Percentiles rank a stretch among this genome's conserved stretches.
phyloP scores from a whole-genome alignment of 306 rosid genomes.

The Trifolium dubium region DNA sequence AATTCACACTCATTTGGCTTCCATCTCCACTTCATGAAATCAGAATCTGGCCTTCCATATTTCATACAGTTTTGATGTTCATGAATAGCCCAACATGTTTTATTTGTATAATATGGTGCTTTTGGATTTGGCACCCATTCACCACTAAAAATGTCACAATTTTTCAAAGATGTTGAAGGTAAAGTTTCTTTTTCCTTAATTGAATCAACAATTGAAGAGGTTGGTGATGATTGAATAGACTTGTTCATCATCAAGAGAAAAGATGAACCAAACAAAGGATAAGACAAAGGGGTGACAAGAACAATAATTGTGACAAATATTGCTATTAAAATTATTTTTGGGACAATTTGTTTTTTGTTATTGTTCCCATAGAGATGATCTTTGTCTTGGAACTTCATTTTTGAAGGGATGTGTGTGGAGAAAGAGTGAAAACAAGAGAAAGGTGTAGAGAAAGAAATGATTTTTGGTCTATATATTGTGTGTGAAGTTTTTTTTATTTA shows the following conservation, averaged over 20 bases:
- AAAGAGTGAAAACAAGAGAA: slow-evolving; percentile 31
- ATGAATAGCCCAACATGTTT: slow-evolving; percentile 77
- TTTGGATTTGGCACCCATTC: slow-evolving; percentile 79
- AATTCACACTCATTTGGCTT: slow-evolving; percentile 78
- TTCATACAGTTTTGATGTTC: slow-evolving; percentile 87
- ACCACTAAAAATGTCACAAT: slow-evolving; percentile 77
- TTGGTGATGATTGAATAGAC: slow-evolving; percentile 11
- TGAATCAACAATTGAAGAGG: slow-evolving; percentile 12
- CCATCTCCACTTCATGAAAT: slow-evolving; percentile 90
- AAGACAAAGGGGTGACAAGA: slow-evolving; percentile 53
- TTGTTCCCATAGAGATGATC: slow-evolving; percentile 49
- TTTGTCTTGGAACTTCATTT: slow-evolving; percentile 60
- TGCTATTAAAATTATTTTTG: slow-evolving; percentile 50
- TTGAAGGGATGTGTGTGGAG: slow-evolving; percentile 16
- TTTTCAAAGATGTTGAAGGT: slow-evolving; percentile 37
- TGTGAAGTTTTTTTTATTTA: neutral
- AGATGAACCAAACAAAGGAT: slow-evolving; percentile 47
- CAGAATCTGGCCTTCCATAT: slow-evolving; percentile 83
- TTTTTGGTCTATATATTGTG: slow-evolving; percentile 17
- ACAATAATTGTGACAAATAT: slow-evolving; percentile 48
- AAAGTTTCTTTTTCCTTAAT: slow-evolving; percentile 17
- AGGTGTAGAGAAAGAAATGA: neutral
- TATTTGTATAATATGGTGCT: slow-evolving; percentile 79
- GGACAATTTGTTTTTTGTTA: slow-evolving; percentile 44
- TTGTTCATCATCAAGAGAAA: slow-evolving; percentile 33